These are phyloP conservation scores for Ceratocystis eucalypticola DNA, from an alignment of 2,329 filamentous ascomycete genomes.

Conservation along the genomic window DNA sequence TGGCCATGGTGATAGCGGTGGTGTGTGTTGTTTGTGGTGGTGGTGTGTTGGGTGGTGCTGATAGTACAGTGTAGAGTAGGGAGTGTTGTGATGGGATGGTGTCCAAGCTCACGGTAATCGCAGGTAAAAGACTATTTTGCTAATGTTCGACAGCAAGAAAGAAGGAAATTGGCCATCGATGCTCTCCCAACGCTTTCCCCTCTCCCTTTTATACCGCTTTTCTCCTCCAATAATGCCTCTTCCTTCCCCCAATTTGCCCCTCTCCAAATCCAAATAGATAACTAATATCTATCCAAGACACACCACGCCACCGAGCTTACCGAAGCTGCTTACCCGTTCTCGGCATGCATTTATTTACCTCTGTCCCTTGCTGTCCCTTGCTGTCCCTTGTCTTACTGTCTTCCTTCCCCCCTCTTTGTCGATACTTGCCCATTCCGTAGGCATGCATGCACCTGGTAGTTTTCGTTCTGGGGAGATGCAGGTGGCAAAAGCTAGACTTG, in stretches of 20 bases:
- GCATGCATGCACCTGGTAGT: background rate
- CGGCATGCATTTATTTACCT: background rate
- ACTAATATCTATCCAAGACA: background rate
- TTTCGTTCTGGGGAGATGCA: too few species aligned
- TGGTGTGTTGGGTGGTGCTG: background rate
- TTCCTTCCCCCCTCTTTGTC: background rate
- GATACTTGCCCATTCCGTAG: slow-evolving; percentile 3
- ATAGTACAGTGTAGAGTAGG: too few species aligned
- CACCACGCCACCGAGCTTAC: background rate
- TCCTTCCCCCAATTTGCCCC: background rate
- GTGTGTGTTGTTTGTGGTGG: background rate
- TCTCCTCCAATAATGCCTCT: background rate
- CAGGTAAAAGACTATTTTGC: background rate
- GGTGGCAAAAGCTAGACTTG: too few species aligned
- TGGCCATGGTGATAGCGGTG: slow-evolving; percentile 43
- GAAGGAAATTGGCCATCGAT: too few species aligned
- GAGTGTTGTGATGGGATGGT: too few species aligned
- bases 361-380: background rate
- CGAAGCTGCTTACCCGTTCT: background rate
- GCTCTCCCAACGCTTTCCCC: background rate
- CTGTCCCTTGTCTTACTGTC: background rate
- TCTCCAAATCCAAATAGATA: slow-evolving; percentile 7
- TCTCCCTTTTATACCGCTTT: background rate
- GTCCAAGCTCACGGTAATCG: background rate
- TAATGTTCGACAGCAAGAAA: too few species aligned